A percentile compares a stretch with the other conserved stretches of the same genome.
Conservation (phyloP, 2,329 filamentous ascomycete species). For the Boeremia lycopersici region DNA sequence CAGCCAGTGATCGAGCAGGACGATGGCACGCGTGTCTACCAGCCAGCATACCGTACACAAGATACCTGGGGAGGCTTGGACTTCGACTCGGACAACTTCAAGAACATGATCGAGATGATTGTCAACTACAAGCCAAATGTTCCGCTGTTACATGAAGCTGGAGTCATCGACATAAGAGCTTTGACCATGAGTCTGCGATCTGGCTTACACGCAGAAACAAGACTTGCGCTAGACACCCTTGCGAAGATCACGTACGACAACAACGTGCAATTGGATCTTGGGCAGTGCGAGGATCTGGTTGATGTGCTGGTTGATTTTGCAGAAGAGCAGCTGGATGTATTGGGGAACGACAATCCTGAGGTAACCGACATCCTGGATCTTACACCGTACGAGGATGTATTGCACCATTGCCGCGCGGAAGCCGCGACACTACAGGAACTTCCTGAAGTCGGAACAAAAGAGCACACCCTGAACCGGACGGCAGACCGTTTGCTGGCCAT, state of each 20-base stretch:
- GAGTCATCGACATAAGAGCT: conserved; percentile 87
- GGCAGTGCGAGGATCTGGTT: conserved; percentile 73
- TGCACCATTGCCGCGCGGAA: conserved; percentile 78
- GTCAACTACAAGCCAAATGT: conserved; percentile 73
- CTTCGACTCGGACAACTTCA: conserved; percentile 63
- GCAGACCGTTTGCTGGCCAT: conserved; percentile 89
- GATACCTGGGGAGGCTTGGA: conserved; percentile 44
- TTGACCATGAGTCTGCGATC: conserved; percentile 89
- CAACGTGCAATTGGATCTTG: conserved; percentile 40
- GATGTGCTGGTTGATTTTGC: conserved; percentile 90
- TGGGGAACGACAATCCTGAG: conserved; percentile 84
- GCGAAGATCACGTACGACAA: conserved; percentile 67
- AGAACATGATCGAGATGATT: conserved; percentile 73
- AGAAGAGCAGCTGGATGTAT: conserved; percentile 81
- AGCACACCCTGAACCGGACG: conserved; percentile 83
- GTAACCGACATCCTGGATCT: conserved; percentile 86
- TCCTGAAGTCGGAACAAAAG: conserved; percentile 73
- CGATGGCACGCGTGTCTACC: conserved; percentile 38
- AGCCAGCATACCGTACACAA: conserved; percentile 35
- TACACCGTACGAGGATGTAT: conserved; percentile 83
- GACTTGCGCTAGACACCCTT: conserved; percentile 84
- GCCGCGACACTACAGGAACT: conserved; percentile 73
- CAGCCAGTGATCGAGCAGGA: conserved; percentile 37
- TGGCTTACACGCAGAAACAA: conserved; percentile 87
- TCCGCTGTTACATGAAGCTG: conserved; percentile 77